Evolutionary conservation across 805 yeast species (phyloP).

Genomic region (Wickerhamomyces sydowiorum): DNA sequence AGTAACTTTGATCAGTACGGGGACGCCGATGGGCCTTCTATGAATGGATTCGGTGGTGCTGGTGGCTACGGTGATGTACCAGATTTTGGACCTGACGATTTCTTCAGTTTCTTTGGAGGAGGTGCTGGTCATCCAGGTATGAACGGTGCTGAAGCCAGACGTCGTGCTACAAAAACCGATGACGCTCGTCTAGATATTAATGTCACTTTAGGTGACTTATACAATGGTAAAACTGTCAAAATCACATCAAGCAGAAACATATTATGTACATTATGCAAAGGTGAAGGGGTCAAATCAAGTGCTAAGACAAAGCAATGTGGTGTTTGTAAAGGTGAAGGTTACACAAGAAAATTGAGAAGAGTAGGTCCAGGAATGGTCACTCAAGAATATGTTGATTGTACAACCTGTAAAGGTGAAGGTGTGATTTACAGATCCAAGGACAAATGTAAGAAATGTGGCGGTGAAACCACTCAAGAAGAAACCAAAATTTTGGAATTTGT

Average conservation of each 20-base stretch:
- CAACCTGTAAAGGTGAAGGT: constrained; percentile 69
- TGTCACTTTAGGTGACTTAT: constrained; percentile 67
- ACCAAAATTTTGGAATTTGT: constrained; percentile 71
- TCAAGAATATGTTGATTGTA: constrained; percentile 55
- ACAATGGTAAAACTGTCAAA: constrained; percentile 75
- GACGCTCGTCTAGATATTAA: constrained; percentile 65
- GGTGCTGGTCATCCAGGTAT: neutral
- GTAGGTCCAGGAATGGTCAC: constrained; percentile 75
- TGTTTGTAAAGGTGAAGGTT: constrained; percentile 70
- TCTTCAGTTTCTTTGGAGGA: constrained; percentile 61
- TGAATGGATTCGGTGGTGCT: constrained; percentile 28
- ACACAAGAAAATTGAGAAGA: constrained; percentile 49
- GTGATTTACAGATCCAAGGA: constrained; percentile 55
- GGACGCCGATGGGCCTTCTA: constrained; percentile 28
- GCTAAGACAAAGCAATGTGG: constrained; percentile 54
- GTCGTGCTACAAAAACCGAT: constrained; percentile 39
- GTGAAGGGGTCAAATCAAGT: constrained; percentile 64
- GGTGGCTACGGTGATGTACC: constrained; percentile 30
- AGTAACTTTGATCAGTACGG: constrained; percentile 57
- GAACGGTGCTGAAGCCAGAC: constrained; percentile 13
- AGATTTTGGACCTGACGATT: constrained; percentile 66
- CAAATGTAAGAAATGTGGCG: constrained; percentile 71
- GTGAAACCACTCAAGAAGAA: constrained; percentile 55
- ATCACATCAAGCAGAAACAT: constrained; percentile 66
- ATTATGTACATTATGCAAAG: constrained; percentile 68